Conservation (phyloP, 495 filamentous ascomycete species). For the Xanthoparmelia taractica region DNA sequence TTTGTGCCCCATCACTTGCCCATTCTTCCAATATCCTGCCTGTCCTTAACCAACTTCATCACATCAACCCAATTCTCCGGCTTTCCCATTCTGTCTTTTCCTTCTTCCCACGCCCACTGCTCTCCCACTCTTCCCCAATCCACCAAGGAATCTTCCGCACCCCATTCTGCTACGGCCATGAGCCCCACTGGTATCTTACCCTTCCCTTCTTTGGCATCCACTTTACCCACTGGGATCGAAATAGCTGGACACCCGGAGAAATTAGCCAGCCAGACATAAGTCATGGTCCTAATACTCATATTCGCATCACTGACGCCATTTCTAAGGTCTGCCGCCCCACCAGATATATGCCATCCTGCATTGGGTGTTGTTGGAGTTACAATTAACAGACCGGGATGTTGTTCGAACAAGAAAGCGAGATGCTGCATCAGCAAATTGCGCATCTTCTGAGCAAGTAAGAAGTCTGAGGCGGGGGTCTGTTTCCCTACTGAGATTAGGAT, state of each 20-base stretch:
- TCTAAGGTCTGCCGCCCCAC: constrained; percentile 44
- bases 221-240: constrained; percentile 70
- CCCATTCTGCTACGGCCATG: constrained; percentile 89
- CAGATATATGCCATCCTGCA: constrained; percentile 60
- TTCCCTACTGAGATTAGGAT: constrained; percentile 58
- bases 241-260: constrained; percentile 72
- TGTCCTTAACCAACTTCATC: constrained; percentile 19
- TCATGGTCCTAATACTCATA: constrained; percentile 67
- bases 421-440: constrained; percentile 76
- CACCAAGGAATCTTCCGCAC: constrained; percentile 69
- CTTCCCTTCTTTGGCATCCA: constrained; percentile 37
- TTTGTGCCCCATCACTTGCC: neutral
- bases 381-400: constrained; percentile 69
- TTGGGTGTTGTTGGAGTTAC: constrained; percentile 72
- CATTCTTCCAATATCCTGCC: neutral
- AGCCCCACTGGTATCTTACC: constrained; percentile 67
- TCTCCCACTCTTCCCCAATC: constrained; percentile 67
- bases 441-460: constrained; percentile 66
- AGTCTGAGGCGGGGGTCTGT: constrained; percentile 59
- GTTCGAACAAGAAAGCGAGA: constrained; percentile 60
- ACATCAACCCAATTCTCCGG: constrained; percentile 43
- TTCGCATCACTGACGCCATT: constrained; percentile 70
- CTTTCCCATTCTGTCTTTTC: constrained; percentile 26
- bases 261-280: constrained; percentile 84
- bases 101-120: constrained; percentile 40